Base-by-base conservation (phyloP, 768 basidiomycete genomes). In the Termitomyces sp. region DNA sequence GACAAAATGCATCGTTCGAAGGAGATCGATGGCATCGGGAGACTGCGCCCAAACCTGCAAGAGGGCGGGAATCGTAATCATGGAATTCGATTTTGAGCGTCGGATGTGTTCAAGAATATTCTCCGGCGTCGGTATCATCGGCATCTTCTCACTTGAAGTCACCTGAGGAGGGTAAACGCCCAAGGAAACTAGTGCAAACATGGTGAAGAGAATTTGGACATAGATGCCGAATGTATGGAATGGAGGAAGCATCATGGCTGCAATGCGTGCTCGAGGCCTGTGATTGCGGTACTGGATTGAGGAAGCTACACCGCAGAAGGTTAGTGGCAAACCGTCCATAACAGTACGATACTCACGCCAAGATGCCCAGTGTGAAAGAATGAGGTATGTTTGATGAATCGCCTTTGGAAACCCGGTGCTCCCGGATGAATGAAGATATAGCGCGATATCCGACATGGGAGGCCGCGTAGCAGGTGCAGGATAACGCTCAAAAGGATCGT, bases 141-240 rank as follows among this genome's bases (percentile, higher is more conserved):
- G n/a, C 12, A 26, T 18, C 3, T 60, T 52, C n/a, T n/a, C n/a
- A 2, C 61, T 56, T 4, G 58, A 36, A 1, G 52, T 62, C 2
- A 60, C 68, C 3, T 56, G 60, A 2, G 73, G 73, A 0, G 73
- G 68, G 45, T 66, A 73, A 1, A 73, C 16, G 0, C 62, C 60
- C 22, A 68, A 55, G 5, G 65, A 28, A 3, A 59, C 47, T 0
- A 61, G 26, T 0, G 58, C 64, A 33, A 59, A 68, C 3, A 75
- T 10, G 4, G 71, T 64, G 15, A 60, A 54, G 9, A 69, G 39
- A 4, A 73, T 18, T 37, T 73, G 69, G 6, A 59, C n/a, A n/a
- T n/a, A 57, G 3, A 71, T 44, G 5, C 69, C 75, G n/a, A 67
- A 56, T 0, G 67, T 61, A 47, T 75, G 73, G 62, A 76, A 75